Base-by-base conservation (phyloP, 345 rosid genomes). In the Moringa oleifera region DNA sequence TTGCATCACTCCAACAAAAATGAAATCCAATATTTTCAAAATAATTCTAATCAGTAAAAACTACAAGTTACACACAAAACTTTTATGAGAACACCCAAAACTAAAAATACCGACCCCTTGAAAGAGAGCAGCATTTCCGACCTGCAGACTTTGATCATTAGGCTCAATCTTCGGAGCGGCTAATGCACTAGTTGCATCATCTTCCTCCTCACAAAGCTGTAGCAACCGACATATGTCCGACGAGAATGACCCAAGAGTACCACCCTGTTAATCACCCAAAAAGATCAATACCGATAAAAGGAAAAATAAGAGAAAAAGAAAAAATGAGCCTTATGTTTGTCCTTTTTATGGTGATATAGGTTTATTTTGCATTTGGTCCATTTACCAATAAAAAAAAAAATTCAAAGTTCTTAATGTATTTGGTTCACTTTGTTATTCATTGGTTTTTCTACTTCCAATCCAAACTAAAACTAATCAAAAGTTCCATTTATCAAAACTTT, bases 171-270 rank as follows among this genome's bases (percentile, higher is more conserved):
- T 95, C 21, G 95, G 95, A 0, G 87, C 80, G 66, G 90, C 81
- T 64, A 91, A 73, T 21, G 82, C 71, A 75, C 99, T 95, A 58
- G 95, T 84, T 13, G 99, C 99, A 75, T 91, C 99, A 75, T 94
- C 99, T 79, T 95, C 95, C 76, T 95, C 99, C 75, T 91, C 97
- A 46, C 87, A 77, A 20, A 89, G 91, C 78, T 91, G 95, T 72
- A 95, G 73, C 71, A 95, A 75, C 69, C 96, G 85, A 67, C 90
- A 85, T 66, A 90, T 90, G 70, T 94, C 99, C 0, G 97, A 66
- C 9, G 96, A 84, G 86, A 94, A 94, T 37, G 96, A 81, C 21
- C 86, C 93, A 45, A 87, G 73, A 77, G 88, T 85, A 59, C 83
- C 98, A 63, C 95, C 97, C 95, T 91, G 75, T 49, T 51, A 66